phyloP scores from a whole-genome alignment of 306 rosid genomes.

The Vicia faba region DNA sequence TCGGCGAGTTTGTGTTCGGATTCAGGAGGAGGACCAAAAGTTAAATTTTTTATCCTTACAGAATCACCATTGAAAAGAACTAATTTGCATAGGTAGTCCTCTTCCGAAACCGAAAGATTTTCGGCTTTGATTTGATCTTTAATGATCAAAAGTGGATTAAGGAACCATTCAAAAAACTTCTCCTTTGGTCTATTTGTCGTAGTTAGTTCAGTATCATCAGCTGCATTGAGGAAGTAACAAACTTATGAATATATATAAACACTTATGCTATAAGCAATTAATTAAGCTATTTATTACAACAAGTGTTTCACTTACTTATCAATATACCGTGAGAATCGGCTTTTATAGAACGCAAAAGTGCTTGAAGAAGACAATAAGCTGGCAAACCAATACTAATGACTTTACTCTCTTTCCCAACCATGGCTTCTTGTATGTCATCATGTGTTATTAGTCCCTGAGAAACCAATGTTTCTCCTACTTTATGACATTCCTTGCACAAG shows the following conservation, averaged over 20 bases:
- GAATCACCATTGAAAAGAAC: slow-evolving; percentile 73
- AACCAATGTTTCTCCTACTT: slow-evolving; percentile 58
- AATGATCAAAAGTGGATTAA: slow-evolving; percentile 78
- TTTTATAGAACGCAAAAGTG: slow-evolving; percentile 74
- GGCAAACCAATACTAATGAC: slow-evolving; percentile 85
- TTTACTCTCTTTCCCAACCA: slow-evolving; percentile 61
- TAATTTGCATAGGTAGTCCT: slow-evolving; percentile 66
- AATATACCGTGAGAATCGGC: slow-evolving; percentile 59
- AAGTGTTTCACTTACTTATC: slow-evolving; percentile 53
- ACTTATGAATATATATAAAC: neutral
- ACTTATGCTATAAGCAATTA: neutral
- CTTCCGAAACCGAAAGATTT: slow-evolving; percentile 70
- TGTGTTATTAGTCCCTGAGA: slow-evolving; percentile 64
- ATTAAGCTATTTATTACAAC: neutral
- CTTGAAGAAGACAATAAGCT: slow-evolving; percentile 77
- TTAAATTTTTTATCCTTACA: slow-evolving; percentile 55
- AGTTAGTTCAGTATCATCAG: slow-evolving; percentile 70
- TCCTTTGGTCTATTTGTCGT: slow-evolving; percentile 77
- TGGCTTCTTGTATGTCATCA: slow-evolving; percentile 71
- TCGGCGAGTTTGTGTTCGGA: slow-evolving; percentile 77
- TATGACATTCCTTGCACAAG: slow-evolving; percentile 64
- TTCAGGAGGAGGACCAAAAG: slow-evolving; percentile 59
- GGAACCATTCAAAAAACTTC: slow-evolving; percentile 79
- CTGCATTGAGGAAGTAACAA: slow-evolving; percentile 44
- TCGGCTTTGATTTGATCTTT: slow-evolving; percentile 87